Evolutionary conservation across 768 basidiomycete species (phyloP).

Genomic region (Hygrophorus pudorinus): DNA sequence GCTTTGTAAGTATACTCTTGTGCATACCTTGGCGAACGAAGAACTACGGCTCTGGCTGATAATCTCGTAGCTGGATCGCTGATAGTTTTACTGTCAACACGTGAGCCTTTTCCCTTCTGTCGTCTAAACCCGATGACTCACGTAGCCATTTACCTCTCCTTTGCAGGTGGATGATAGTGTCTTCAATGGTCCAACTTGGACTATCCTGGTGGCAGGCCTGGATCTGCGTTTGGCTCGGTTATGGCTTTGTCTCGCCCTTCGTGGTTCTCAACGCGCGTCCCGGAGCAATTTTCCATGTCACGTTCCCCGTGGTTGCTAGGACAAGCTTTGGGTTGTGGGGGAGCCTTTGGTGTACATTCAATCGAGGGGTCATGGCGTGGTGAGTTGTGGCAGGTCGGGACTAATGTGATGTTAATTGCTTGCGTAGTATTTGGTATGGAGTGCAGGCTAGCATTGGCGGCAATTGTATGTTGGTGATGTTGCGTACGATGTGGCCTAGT

Average conservation of each 20-base stretch:
- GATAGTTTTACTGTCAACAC: no score
- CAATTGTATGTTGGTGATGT: no score
- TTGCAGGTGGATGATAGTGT: constrained; percentile 67
- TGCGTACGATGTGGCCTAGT: no score
- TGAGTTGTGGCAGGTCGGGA: constrained; percentile 44
- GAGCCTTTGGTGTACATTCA: constrained; percentile 70
- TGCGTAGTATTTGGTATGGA: no score
- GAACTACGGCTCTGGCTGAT: no score
- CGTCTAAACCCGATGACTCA: background rate
- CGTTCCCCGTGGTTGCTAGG: constrained; percentile 65
- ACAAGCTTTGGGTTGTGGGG: constrained; percentile 77
- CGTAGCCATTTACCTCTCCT: background rate
- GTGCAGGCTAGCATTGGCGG: no score
- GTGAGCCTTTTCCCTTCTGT: no score
- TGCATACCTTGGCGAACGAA: background rate
- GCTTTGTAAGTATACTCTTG: constrained; percentile 38
- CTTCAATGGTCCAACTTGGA: constrained; percentile 62
- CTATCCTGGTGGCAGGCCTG: constrained; percentile 82
- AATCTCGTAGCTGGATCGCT: no score
- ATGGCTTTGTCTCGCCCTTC: constrained; percentile 53
- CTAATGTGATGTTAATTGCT: constrained; percentile 24
- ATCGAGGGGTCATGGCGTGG: constrained; percentile 67
- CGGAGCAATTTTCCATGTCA: constrained; percentile 68
- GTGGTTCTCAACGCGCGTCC: constrained; percentile 70
- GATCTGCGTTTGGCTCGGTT: constrained; percentile 68